Evolutionary conservation across 805 yeast genomes (phyloP).

Genomic region (Ogataea saltuana): DNA sequence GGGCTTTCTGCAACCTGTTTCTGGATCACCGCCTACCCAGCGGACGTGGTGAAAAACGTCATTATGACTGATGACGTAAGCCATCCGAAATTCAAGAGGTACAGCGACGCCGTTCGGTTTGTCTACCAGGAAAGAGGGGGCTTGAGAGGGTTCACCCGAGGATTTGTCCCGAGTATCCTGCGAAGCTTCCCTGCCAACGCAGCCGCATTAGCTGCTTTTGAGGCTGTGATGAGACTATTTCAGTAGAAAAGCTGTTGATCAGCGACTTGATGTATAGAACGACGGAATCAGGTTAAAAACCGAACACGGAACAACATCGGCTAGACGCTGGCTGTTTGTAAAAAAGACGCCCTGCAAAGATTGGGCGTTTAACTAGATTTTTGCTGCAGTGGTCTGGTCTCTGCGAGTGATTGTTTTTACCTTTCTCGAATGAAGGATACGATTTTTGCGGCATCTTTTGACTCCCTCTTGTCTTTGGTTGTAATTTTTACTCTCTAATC

Average conservation of each 20-base stretch:
- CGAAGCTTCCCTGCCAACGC: slow-evolving; percentile 94
- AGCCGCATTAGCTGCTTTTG: slow-evolving; percentile 88
- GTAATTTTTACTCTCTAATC: too few species aligned
- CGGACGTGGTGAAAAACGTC: slow-evolving; percentile 85
- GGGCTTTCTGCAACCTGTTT: slow-evolving; percentile 84
- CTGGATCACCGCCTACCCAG: slow-evolving; percentile 88
- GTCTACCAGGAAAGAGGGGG: slow-evolving; percentile 66
- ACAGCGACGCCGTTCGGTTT: slow-evolving; percentile 68
- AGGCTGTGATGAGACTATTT: slow-evolving; percentile 66
- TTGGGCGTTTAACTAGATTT: too few species aligned
- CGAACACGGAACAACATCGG: too few species aligned
- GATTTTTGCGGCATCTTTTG: too few species aligned
- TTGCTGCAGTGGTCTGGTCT: too few species aligned
- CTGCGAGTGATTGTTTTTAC: too few species aligned
- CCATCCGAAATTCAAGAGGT: slow-evolving; percentile 68
- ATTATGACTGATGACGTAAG: slow-evolving; percentile 77
- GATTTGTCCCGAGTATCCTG: slow-evolving; percentile 75
- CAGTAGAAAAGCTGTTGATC: background rate
- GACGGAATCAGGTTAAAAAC: background rate
- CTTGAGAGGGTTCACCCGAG: slow-evolving; percentile 70
- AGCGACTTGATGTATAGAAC: background rate
- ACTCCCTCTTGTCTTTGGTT: too few species aligned
- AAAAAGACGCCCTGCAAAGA: too few species aligned
- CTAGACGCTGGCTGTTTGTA: too few species aligned
- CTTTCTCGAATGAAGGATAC: too few species aligned